phyloP scores from a whole-genome alignment of 75 land plant genomes.

The Sequoiadendron giganteum region DNA sequence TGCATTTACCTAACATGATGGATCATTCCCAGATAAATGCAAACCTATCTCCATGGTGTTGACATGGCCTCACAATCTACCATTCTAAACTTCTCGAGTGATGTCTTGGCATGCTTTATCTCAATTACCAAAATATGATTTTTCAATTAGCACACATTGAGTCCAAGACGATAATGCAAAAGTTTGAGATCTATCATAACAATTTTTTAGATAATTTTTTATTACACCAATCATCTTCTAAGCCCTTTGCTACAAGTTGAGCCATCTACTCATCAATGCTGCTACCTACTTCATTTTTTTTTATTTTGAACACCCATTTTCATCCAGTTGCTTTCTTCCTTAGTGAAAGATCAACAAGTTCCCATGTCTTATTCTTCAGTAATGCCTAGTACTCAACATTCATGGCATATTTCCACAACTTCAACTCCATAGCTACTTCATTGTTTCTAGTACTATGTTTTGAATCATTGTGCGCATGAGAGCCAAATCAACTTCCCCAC shows the following conservation, averaged over 20 bases:
- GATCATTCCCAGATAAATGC: background rate
- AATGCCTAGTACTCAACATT: background rate
- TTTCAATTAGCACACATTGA: background rate
- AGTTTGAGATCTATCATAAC: background rate
- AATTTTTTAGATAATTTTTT: too few species aligned
- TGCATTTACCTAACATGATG: background rate
- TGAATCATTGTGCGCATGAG: background rate
- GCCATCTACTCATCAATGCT: background rate
- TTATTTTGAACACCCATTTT: background rate
- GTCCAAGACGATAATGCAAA: background rate
- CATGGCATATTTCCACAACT: background rate
- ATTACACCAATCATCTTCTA: too few species aligned
- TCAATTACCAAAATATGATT: too few species aligned
- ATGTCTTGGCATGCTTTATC: background rate
- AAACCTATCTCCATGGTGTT: background rate
- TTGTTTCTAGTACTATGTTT: background rate
- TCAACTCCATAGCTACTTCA: background rate
- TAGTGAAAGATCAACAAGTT: background rate
- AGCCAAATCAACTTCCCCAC: background rate
- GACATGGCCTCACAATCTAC: background rate
- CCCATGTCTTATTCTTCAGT: background rate
- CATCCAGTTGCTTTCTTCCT: background rate
- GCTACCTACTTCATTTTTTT: too few species aligned
- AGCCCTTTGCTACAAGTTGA: background rate
- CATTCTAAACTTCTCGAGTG: background rate